A percentile compares a stretch with the other conserved stretches of the same genome.
phyloP scores from a whole-genome alignment of 768 basidiomycete genomes.

The Psilocybe cyanescens region DNA sequence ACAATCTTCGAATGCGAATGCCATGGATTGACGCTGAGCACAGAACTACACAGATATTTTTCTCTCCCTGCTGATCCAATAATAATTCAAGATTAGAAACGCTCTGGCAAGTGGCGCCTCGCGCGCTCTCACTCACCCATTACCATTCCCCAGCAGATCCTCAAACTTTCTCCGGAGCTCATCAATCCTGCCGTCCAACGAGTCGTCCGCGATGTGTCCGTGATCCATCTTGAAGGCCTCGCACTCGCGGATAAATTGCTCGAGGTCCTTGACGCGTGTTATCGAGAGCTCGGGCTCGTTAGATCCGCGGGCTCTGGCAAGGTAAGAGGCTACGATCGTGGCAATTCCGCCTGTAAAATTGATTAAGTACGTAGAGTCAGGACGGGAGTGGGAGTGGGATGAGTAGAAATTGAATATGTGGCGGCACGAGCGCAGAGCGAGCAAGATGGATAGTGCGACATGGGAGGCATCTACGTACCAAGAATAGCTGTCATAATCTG shows the following conservation, averaged over 20 bases:
- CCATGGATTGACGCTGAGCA: no score
- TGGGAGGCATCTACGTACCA: slow-evolving; percentile 27
- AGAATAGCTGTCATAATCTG: slow-evolving; percentile 39
- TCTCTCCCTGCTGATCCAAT: no score
- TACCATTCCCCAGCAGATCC: slow-evolving; percentile 32
- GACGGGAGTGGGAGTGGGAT: background rate
- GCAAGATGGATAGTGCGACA: no score
- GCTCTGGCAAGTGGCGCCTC: no score
- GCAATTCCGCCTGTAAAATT: slow-evolving; percentile 57
- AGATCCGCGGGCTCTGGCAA: slow-evolving; percentile 71
- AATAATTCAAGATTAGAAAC: no score
- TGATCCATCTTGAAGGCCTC: slow-evolving; percentile 61
- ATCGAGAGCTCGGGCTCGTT: slow-evolving; percentile 72
- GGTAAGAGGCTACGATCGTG: slow-evolving; percentile 71
- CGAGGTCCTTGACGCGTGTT: slow-evolving; percentile 59
- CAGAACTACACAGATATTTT: no score
- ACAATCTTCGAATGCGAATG: no score
- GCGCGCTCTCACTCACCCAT: slow-evolving; percentile 19
- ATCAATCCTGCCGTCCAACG: slow-evolving; percentile 34
- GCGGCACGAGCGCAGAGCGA: no score
- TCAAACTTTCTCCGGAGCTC: slow-evolving; percentile 28
- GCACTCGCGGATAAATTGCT: slow-evolving; percentile 68
- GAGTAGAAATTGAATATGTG: no score
- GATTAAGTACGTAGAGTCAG: background rate
- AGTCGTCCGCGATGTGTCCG: slow-evolving; percentile 43